Base-by-base conservation (phyloP, 257 asterid species). In the Fraxinus excelsior region DNA sequence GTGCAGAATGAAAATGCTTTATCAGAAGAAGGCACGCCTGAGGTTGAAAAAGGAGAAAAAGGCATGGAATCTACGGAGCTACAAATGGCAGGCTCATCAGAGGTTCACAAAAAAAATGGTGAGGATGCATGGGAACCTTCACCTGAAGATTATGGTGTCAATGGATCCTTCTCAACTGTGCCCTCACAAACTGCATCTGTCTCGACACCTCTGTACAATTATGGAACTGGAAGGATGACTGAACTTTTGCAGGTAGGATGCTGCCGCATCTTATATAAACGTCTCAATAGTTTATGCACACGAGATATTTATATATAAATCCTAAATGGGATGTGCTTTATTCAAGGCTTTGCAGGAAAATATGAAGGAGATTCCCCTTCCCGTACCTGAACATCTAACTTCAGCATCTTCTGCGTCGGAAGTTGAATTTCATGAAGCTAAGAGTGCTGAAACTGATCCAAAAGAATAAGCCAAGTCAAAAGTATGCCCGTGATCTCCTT, bases 51-150 rank as follows among this genome's bases (percentile, higher is more conserved):
- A 35, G 46, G 65, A 28, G 72, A 44, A n/a, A 76, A 56, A 42
- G 46, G 51, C 34, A 19, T n/a, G 35, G 76, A 69, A 67, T 65
- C 75, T 49, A 38, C 70, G 21, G 68, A 72, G 34, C 23, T 28
- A 44, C 73, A 5, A 38, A 38, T 44, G 7, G 76, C 71, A 38
- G 88, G 79, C 79, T 80, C 86, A 34, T 62, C 76, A 0, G 85
- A 84, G 64, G 76, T 51, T 2, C 76, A 69, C 44, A 65, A 67
- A 4, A 58, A 70, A 28, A 77, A 81, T 67, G 28, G 28, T 0
- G 21, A 53, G 14, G 42, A 11, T 7, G 18, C 42, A 11, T 51
- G 76, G 68, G 19, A 25, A 62, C 19, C 68, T 62, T 62, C 68
- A 23, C 7, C 35, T 23, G 68, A 62, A 62, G 68, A 62, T 62